Evolutionary conservation across 2,329 filamentous ascomycete species (phyloP), one percentile per base, ranked within the genome.

Genomic region (Zarea fungicola): DNA sequence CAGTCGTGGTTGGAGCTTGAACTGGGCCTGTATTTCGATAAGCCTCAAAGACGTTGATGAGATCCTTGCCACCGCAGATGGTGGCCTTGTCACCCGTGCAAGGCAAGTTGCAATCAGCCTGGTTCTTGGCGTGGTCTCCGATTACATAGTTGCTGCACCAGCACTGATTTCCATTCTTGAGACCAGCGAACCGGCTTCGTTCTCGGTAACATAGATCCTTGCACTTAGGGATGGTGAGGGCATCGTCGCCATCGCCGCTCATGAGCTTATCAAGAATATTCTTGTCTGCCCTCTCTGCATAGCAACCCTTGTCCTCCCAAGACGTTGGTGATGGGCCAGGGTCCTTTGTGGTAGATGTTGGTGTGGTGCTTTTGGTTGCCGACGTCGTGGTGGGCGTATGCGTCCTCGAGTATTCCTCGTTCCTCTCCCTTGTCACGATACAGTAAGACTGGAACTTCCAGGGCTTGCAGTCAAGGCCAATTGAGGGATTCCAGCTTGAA

Each of bases 291-390:
- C 60, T 21, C 48, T 73, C 67, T 26, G 60, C 62, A 52, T 69
- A 72, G 50, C 69, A 73, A 40, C 69, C 69, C 42, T 63, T 50
- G 19, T 63, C 51, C 11, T 37, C 43, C 56, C 53, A 58, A 22
- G 50, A 42, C 7, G 51, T 55, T 11, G 54, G 52, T 10, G 56
- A 57, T 8, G 57, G 57, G 9, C 39, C 35, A 0, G 41, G 42
- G 3, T 44, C 49, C 18, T 34, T 28, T 11, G n/a, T 41, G 26
- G 16, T 51, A 35, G 35, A 51, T 16, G 53, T 55, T 8, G 51
- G 23, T 32, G 49, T 39, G 25, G 31, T n/a, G n/a, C n/a, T 29
- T 13, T 46, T 45, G 4, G 26, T 49, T 22, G 36, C 25, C 28
- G 52, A 47, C 14, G 51, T 31, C 11, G 52, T 49, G 32, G 53